Evolutionary conservation across 2,329 filamentous ascomycete species (phyloP).

Genomic region (Cyphellophora attinorum): DNA sequence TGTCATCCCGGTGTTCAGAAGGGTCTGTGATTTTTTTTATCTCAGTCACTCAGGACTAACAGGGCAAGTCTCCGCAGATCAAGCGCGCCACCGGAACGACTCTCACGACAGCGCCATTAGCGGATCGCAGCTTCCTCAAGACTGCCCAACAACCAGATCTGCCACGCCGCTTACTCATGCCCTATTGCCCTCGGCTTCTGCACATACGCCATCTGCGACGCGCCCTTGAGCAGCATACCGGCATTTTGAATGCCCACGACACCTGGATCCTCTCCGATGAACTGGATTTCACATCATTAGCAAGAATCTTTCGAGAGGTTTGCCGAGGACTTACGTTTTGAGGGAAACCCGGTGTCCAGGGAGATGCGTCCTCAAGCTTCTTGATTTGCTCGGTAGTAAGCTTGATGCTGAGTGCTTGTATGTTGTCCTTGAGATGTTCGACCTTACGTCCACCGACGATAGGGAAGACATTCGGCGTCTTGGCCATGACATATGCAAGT

Average conservation of each 20-base stretch:
- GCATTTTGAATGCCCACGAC: neutral
- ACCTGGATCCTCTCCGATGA: conserved; percentile 6
- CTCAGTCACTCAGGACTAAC: no score
- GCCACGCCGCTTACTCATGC: conserved; percentile 3
- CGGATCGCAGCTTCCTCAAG: no score
- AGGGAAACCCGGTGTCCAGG: conserved; percentile 61
- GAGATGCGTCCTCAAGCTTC: conserved; percentile 52
- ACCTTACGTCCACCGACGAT: conserved; percentile 62
- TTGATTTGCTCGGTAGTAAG: conserved; percentile 54
- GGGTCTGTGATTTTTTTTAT: no score
- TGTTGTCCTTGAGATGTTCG: conserved; percentile 60
- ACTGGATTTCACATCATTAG: neutral
- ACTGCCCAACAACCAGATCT: no score
- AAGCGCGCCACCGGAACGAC: no score
- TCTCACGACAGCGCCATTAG: no score
- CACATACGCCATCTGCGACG: conserved; percentile 3
- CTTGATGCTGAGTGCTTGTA: conserved; percentile 54
- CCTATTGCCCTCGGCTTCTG: conserved; percentile 4
- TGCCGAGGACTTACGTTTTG: conserved; percentile 9
- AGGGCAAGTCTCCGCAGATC: no score
- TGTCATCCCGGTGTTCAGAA: no score
- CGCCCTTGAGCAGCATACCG: neutral
- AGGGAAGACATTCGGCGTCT: conserved; percentile 63
- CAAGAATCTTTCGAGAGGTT: neutral
- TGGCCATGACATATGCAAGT: conserved; percentile 64